Evolutionary conservation across 441 rosid genomes (phyloP).

Genomic region (Breynia disticha): DNA sequence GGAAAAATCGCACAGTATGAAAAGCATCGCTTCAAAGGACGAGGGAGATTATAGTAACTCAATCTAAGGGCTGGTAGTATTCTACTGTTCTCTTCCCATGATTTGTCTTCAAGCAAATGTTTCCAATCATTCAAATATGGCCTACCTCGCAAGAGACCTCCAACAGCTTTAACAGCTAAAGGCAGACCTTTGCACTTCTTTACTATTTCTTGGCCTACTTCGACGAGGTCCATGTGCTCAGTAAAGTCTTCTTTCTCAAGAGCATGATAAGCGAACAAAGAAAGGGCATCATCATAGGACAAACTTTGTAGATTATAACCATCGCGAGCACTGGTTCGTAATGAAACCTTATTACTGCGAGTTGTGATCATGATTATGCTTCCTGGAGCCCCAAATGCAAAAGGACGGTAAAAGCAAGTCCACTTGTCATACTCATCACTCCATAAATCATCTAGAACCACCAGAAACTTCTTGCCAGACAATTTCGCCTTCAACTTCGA

Average conservation of each 20-base stretch:
- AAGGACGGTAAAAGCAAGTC: not conserved
- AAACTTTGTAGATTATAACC: not conserved
- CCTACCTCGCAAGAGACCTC: conserved; percentile 9
- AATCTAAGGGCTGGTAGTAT: conserved; percentile 8
- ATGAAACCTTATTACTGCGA: conserved; percentile 1
- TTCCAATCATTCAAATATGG: conserved; percentile 1
- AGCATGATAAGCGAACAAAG: not conserved
- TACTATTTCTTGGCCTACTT: conserved; percentile 5
- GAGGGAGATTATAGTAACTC: no score
- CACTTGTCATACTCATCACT: not conserved
- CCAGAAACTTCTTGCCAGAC: conserved; percentile 5
- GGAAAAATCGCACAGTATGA: no score
- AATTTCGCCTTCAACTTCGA: not conserved
- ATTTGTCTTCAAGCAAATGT: not conserved
- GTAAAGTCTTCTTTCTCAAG: not conserved
- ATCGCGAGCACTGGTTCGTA: not conserved
- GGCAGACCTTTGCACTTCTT: no score
- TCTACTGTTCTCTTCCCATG: conserved; percentile 7
- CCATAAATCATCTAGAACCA: conserved; percentile 22
- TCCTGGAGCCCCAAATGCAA: conserved; percentile 3
- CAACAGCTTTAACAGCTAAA: conserved; percentile 15
- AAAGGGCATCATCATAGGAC: conserved; percentile 1
- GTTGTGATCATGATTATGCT: conserved; percentile 18
- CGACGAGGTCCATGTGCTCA: not conserved
- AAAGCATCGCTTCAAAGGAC: no score